phyloP scores from a whole-genome alignment of 257 asterid species.

The Ajuga chamaepitys region DNA sequence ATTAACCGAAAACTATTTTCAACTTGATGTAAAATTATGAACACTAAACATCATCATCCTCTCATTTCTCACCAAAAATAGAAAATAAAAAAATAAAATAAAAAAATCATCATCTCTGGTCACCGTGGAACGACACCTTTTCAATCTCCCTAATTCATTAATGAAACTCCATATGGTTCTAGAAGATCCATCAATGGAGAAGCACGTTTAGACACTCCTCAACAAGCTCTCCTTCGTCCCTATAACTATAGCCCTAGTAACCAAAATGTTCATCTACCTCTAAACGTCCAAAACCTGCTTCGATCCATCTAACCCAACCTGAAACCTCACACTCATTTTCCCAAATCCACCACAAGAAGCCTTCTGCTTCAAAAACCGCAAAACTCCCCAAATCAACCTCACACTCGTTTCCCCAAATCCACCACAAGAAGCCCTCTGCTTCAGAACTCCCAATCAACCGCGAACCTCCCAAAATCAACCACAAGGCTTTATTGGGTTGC shows the following conservation, averaged over 20 bases:
- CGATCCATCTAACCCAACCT: conserved; percentile 40
- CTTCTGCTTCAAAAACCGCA: conserved; percentile 67
- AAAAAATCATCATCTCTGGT: no score
- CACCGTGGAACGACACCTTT: conserved; percentile 9
- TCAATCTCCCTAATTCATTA: neutral
- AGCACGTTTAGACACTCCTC: conserved; percentile 50
- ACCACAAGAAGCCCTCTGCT: no score
- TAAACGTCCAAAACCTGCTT: conserved; percentile 65
- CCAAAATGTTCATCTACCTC: conserved; percentile 44
- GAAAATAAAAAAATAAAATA: no score
- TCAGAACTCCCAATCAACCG: no score
- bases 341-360: conserved; percentile 80
- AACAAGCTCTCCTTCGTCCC: conserved; percentile 56
- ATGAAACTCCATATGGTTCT: neutral
- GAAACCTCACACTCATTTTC: conserved; percentile 54
- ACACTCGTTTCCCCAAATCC: no score
- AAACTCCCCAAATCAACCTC: no score
- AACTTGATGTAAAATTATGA: no score
- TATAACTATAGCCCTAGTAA: conserved; percentile 47
- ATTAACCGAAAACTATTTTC: no score
- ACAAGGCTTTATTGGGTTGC: no score
- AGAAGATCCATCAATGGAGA: conserved; percentile 54
- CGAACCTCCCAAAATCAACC: no score
- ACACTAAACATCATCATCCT: no score
- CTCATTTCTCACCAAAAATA: no score